phyloP scores from a whole-genome alignment of 805 yeast species.

The Kazachstania viticola region DNA sequence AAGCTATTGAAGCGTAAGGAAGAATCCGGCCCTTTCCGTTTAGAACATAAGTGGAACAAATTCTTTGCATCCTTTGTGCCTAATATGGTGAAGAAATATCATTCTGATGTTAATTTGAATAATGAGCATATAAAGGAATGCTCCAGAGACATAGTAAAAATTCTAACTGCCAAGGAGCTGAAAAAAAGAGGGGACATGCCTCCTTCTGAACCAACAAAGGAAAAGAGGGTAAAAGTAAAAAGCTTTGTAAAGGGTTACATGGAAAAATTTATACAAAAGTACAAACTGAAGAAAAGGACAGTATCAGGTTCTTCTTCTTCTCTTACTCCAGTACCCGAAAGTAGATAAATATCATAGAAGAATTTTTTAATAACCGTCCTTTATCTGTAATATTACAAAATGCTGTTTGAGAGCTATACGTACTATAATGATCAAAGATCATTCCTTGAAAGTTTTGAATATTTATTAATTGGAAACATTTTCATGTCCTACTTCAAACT shows the following conservation, averaged over 20 bases:
- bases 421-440: too few species aligned
- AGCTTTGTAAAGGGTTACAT: conserved; percentile 50
- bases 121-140: conserved; percentile 64
- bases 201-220: conserved; percentile 48
- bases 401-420: conserved; percentile 48
- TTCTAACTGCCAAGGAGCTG: conserved; percentile 56
- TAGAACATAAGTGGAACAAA: conserved; percentile 28
- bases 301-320: too few species aligned
- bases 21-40: conserved; percentile 7
- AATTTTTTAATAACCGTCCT: too few species aligned
- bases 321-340: too few species aligned
- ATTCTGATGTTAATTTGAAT: conserved; percentile 41
- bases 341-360: too few species aligned
- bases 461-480: too few species aligned
- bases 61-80: conserved; percentile 69
- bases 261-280: conserved; percentile 49
- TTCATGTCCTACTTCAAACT: too few species aligned
- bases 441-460: too few species aligned
- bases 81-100: conserved; percentile 58
- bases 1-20: conserved; percentile 11
- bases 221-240: conserved; percentile 59
- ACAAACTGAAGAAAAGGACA: conserved; percentile 31
- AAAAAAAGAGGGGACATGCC: conserved; percentile 29
- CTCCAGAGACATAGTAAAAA: conserved; percentile 66
- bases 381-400: too few species aligned